Percentiles rank a stretch among this genome's conserved stretches.
Conservation (phyloP, 1,284 basidiomycete species). For the Apiotrichum siamense region DNA sequence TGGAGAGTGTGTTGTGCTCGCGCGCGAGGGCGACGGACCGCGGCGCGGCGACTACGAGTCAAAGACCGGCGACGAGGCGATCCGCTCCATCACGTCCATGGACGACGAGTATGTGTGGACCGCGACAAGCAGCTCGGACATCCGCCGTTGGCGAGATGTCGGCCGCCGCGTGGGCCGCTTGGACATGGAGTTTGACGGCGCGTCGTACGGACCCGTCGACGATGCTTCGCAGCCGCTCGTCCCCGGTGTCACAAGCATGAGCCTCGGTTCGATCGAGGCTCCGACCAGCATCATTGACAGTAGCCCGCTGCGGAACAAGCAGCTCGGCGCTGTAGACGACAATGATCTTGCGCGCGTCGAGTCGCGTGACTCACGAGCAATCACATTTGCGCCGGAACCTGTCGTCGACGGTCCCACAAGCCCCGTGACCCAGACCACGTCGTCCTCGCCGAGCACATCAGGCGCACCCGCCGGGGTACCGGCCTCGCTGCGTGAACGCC, state of each 20-base stretch:
- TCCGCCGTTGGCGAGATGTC: conserved; percentile 71
- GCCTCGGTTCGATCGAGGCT: conserved; percentile 19
- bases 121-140: conserved; percentile 70
- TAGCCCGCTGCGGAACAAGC: conserved; percentile 20
- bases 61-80: conserved; percentile 58
- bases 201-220: conserved; percentile 13
- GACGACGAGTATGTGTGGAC: conserved; percentile 89
- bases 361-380: conserved; percentile 29
- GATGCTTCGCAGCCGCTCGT: conserved; percentile 5
- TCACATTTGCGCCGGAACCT: conserved; percentile 37
- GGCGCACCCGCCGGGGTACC: conserved; percentile 14
- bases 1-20: conserved; percentile 81
- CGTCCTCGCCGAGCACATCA: conserved; percentile 4
- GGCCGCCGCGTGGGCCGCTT: conserved; percentile 51
- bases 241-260: background rate
- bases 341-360: conserved; percentile 23
- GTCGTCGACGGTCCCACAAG: background rate
- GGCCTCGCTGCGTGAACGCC: conserved; percentile 20
- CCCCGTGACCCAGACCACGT: background rate
- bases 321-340: conserved; percentile 17
- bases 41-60: conserved; percentile 29
- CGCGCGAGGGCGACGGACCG: conserved; percentile 54
- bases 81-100: conserved; percentile 76
- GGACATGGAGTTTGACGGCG: conserved; percentile 52
- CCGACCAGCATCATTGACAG: conserved; percentile 19